phyloP scores from a whole-genome alignment of 2,329 filamentous ascomycete species.

The Chaetomium strumarium region DNA sequence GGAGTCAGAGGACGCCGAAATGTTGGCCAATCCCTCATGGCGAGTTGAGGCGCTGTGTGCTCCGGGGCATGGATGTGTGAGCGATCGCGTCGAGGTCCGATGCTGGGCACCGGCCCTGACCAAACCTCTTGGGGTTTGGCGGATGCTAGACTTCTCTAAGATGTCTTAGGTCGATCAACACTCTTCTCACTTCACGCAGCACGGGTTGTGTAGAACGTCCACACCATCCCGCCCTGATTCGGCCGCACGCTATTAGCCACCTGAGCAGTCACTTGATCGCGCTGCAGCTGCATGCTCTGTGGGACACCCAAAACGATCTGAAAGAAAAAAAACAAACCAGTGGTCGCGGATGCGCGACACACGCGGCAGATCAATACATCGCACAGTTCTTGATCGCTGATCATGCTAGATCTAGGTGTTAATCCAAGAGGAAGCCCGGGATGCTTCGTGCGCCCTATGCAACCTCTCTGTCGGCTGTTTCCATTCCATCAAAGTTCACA shows the following conservation, averaged over 20 bases:
- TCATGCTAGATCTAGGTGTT: constrained; percentile 7
- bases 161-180: neutral
- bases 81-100: neutral
- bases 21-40: no score
- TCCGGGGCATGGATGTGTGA: neutral
- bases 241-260: constrained; percentile 21
- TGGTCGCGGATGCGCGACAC: constrained; percentile 6
- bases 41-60: no score
- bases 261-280: constrained; percentile 25
- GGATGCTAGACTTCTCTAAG: neutral
- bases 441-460: neutral
- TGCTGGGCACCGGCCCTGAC: no score
- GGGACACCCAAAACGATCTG: constrained; percentile 16
- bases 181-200: neutral
- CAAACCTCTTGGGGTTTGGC: no score
- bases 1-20: no score
- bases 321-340: constrained; percentile 1
- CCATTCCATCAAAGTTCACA: neutral
- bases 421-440: neutral
- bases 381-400: constrained; percentile 8
- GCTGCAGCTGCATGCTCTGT: constrained; percentile 25
- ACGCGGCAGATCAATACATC: constrained; percentile 5
- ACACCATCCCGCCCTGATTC: constrained; percentile 19
- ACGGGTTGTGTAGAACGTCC: constrained; percentile 7
- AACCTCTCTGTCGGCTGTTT: neutral